Percentiles rank a stretch among this genome's conserved stretches.
Evolutionary conservation across 1,139 yeast species (phyloP).

Genomic region (Debaryomycetaceae sp.): DNA sequence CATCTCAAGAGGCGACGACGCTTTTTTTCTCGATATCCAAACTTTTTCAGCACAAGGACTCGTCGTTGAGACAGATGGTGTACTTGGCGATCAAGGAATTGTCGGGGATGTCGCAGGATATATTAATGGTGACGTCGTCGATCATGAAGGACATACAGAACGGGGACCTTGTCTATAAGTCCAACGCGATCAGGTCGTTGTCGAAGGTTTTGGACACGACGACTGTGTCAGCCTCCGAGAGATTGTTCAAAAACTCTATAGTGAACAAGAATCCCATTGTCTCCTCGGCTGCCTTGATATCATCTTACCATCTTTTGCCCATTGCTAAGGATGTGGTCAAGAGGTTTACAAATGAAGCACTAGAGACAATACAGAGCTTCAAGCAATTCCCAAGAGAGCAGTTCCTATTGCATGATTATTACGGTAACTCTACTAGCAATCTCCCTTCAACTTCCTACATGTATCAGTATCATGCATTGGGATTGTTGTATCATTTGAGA

Average conservation of each 20-base stretch:
- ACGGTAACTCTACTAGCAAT: constrained; percentile 47
- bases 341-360: constrained; percentile 90
- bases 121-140: constrained; percentile 94
- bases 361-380: constrained; percentile 74
- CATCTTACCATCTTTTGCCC: constrained; percentile 86
- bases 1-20: constrained; percentile 85
- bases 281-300: constrained; percentile 88
- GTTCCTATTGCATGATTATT: constrained; percentile 51
- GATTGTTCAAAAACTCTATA: constrained; percentile 87
- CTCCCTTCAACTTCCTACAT: constrained; percentile 69
- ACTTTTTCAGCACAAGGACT: constrained; percentile 89
- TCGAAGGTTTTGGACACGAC: constrained; percentile 87
- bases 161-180: constrained; percentile 81
- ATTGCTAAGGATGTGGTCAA: constrained; percentile 88
- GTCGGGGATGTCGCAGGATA: constrained; percentile 80
- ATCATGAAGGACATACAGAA: constrained; percentile 97
- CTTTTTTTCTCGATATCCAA: constrained; percentile 92
- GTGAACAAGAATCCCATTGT: constrained; percentile 88
- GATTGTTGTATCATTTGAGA: constrained; percentile 81
- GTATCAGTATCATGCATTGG: constrained; percentile 95
- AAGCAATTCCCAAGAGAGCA: constrained; percentile 64
- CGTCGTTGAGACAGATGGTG: constrained; percentile 87
- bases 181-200: constrained; percentile 91
- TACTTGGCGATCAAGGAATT: constrained; percentile 92
- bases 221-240: constrained; percentile 91